phyloP scores from a whole-genome alignment of 1,139 yeast species.

The Saccharomycopsis hybrid region DNA sequence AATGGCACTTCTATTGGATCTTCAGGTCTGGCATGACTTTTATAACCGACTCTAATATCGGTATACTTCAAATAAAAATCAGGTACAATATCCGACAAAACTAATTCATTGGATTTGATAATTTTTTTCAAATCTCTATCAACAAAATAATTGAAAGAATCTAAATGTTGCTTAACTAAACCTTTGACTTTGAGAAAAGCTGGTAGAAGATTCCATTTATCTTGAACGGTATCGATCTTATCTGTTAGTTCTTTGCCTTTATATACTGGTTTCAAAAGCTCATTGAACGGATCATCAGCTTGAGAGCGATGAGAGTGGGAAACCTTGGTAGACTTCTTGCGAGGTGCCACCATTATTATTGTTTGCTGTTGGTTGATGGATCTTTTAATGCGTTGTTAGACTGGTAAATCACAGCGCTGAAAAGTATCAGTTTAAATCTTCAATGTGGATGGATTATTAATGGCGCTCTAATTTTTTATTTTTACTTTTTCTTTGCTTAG shows the following conservation, averaged over 20 bases:
- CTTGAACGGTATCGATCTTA: conserved; percentile 83
- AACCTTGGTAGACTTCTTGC: not conserved
- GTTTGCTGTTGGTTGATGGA: too few relatives aligned
- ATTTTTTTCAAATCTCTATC: conserved; percentile 91
- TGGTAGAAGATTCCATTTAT: conserved; percentile 93
- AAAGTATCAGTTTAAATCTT: too few relatives aligned
- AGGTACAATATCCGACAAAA: conserved; percentile 93
- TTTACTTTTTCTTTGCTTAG: too few relatives aligned
- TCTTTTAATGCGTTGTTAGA: too few relatives aligned
- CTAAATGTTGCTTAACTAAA: conserved; percentile 91
- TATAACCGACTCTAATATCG: conserved; percentile 84
- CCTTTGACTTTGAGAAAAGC: conserved; percentile 96
- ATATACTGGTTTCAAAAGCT: conserved; percentile 70
- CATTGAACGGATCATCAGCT: conserved; percentile 55
- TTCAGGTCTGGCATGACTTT: conserved; percentile 27
- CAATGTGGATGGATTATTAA: too few relatives aligned
- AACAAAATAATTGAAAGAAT: conserved; percentile 92
- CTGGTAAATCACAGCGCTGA: too few relatives aligned
- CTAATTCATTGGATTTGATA: conserved; percentile 81
- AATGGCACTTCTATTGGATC: conserved; percentile 36
- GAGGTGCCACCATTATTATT: not conserved
- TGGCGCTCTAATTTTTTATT: too few relatives aligned
- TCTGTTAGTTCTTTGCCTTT: conserved; percentile 84
- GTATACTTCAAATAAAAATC: conserved; percentile 88
- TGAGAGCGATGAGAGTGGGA: conserved; percentile 5